A percentile compares a stretch with the other conserved stretches of the same genome.
Evolutionary conservation across 2,329 filamentous ascomycete species (phyloP).

Genomic region (Pezicula radicicola): DNA sequence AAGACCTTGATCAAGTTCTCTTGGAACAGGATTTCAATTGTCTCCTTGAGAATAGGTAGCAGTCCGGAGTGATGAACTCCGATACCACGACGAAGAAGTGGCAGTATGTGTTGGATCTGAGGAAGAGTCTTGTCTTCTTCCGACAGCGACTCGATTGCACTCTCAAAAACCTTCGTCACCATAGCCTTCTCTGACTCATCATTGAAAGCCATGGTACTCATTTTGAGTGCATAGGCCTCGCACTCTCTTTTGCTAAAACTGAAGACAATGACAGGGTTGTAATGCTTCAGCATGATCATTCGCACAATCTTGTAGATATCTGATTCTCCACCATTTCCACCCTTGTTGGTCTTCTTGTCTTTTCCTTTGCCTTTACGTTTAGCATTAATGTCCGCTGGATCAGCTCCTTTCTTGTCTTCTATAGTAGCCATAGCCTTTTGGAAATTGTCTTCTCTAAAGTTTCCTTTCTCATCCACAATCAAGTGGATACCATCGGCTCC

Average conservation of each 20-base stretch:
- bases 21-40: slow-evolving; percentile 98
- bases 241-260: slow-evolving; percentile 99
- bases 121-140: slow-evolving; percentile 86
- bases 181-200: slow-evolving; percentile 93
- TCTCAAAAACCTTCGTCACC: slow-evolving; percentile 91
- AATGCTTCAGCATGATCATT: slow-evolving; percentile 98
- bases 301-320: slow-evolving; percentile 98
- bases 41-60: slow-evolving; percentile 94
- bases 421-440: slow-evolving; percentile 92
- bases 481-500: slow-evolving; percentile 91
- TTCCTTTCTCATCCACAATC: slow-evolving; percentile 93
- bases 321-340: slow-evolving; percentile 67
- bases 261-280: slow-evolving; percentile 98
- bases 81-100: slow-evolving; percentile 85
- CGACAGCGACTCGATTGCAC: slow-evolving; percentile 86
- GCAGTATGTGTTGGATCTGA: slow-evolving; percentile 88
- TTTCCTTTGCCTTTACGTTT: slow-evolving; percentile 85
- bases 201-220: slow-evolving; percentile 89
- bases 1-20: slow-evolving; percentile 97
- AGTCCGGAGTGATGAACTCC: slow-evolving; percentile 97
- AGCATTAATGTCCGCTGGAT: slow-evolving; percentile 74
- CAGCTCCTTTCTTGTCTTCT: slow-evolving; percentile 81
- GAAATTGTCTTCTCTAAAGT: slow-evolving; percentile 96
- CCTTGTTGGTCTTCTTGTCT: slow-evolving; percentile 89
- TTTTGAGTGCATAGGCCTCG: slow-evolving; percentile 83